These are phyloP conservation scores for Botrytis deweyae DNA, from an alignment of 2,329 filamentous ascomycete genomes.

Conservation along the genomic window DNA sequence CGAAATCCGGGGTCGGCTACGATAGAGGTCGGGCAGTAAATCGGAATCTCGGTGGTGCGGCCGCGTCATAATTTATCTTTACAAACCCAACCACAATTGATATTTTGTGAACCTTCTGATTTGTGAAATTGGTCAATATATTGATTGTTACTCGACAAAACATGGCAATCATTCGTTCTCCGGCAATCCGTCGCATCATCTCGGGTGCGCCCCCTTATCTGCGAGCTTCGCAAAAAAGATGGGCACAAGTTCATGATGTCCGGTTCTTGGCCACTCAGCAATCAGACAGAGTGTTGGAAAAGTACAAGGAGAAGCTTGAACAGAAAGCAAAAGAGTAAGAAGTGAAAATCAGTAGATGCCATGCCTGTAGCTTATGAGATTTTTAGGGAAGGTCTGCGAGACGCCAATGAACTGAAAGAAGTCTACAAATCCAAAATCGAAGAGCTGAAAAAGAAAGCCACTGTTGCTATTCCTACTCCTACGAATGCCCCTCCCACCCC, in stretches of 20 bases:
- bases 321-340: conserved; percentile 68
- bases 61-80: not conserved
- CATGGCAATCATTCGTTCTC: conserved; percentile 52
- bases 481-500: conserved; percentile 38
- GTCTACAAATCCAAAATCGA: conserved; percentile 84
- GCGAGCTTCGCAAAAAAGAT: conserved; percentile 64
- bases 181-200: conserved; percentile 47
- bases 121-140: not conserved
- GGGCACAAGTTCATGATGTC: conserved; percentile 89
- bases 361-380: not conserved
- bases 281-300: conserved; percentile 69
- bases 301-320: conserved; percentile 83
- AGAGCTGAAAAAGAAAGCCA: conserved; percentile 65
- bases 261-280: conserved; percentile 82
- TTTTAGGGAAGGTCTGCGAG: conserved; percentile 57
- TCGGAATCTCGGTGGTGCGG: not conserved
- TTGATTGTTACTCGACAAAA: conserved; percentile 6
- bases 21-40: too few species aligned
- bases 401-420: conserved; percentile 73
- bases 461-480: conserved; percentile 47
- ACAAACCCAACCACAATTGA: not conserved
- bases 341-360: not conserved
- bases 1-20: not conserved
- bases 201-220: conserved; percentile 37
- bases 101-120: not conserved